These are phyloP conservation scores for Rhodotorula paludigena DNA, from an alignment of 768 basidiomycete genomes.

Conservation along the genomic window DNA sequence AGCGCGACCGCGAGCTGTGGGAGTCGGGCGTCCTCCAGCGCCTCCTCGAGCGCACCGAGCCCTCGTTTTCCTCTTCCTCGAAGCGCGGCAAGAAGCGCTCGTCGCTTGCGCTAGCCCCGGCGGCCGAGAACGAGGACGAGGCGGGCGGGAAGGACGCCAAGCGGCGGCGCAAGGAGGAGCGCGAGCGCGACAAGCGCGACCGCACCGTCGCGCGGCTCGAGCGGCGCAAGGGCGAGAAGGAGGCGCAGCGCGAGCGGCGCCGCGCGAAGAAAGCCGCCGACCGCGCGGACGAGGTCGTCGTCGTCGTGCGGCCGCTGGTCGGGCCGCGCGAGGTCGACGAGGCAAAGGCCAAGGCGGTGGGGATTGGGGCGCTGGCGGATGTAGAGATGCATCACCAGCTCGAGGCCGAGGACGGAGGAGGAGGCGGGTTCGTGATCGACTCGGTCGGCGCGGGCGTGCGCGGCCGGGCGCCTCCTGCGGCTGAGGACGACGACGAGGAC, in stretches of 20 bases:
- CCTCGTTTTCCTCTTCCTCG: not conserved
- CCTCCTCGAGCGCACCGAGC: conserved; percentile 5
- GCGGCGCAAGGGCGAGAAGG: conserved; percentile 25
- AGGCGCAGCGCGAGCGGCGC: conserved; percentile 5
- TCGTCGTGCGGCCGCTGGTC: not conserved
- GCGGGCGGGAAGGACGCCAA: conserved; percentile 23
- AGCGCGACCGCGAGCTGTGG: conserved; percentile 7
- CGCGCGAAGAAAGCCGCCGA: not conserved
- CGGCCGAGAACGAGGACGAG: not conserved
- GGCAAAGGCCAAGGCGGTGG: conserved; percentile 8
- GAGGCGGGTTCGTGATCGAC: conserved; percentile 16
- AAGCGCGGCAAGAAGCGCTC: too few relatives aligned
- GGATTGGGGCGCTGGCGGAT: not conserved
- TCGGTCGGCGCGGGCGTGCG: not conserved
- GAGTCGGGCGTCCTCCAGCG: conserved; percentile 22
- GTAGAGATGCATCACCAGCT: not conserved
- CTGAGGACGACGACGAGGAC: conserved; percentile 15
- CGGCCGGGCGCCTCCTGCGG: not conserved
- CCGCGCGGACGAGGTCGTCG: not conserved
- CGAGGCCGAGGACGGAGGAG: not conserved
- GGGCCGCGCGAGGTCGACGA: not conserved
- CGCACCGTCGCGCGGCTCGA: conserved; percentile 31
- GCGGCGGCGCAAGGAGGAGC: conserved; percentile 11
- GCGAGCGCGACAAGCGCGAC: conserved; percentile 19
- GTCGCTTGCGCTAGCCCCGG: too few relatives aligned